phyloP scores from a whole-genome alignment of 2,329 filamentous ascomycete genomes.

The Apiospora saccharicola region DNA sequence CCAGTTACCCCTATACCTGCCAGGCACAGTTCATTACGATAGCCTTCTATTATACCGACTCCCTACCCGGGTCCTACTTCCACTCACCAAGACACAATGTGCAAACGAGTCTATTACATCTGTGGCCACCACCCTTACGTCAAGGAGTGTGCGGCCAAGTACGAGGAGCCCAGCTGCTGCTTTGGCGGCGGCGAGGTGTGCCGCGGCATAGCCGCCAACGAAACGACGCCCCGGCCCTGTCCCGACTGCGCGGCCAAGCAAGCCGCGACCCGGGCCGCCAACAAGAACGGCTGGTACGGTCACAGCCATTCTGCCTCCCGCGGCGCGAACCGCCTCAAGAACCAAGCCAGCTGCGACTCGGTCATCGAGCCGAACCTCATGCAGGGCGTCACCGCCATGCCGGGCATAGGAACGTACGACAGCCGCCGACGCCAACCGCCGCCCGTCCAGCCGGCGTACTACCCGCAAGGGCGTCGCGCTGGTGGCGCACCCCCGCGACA shows the following conservation, averaged over 20 bases:
- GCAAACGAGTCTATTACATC: not conserved
- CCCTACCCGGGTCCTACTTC: not conserved
- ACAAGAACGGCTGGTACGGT: constrained; percentile 33
- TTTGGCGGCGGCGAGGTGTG: not conserved
- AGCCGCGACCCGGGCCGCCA: constrained; percentile 31
- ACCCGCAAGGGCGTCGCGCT: not conserved
- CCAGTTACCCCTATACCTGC: not conserved
- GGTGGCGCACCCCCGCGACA: not conserved
- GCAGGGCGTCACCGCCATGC: constrained; percentile 30
- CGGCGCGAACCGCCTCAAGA: constrained; percentile 3
- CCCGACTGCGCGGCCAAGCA: not conserved
- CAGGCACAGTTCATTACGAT: constrained; percentile 2
- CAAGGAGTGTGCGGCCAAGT: not conserved
- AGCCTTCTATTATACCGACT: not conserved
- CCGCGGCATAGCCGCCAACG: not conserved
- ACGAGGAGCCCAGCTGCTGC: constrained; percentile 3
- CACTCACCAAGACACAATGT: not conserved
- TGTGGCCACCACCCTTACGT: not conserved
- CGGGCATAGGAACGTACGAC: constrained; percentile 32
- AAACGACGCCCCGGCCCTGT: not conserved
- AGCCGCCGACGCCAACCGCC: constrained; percentile 26
- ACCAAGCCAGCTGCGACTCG: constrained; percentile 29
- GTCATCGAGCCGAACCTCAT: constrained; percentile 32
- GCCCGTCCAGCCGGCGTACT: constrained; percentile 13
- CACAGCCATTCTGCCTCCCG: not conserved